Base-by-base conservation (phyloP, 805 yeast genomes). In the Blastobotrys muscicola region DNA sequence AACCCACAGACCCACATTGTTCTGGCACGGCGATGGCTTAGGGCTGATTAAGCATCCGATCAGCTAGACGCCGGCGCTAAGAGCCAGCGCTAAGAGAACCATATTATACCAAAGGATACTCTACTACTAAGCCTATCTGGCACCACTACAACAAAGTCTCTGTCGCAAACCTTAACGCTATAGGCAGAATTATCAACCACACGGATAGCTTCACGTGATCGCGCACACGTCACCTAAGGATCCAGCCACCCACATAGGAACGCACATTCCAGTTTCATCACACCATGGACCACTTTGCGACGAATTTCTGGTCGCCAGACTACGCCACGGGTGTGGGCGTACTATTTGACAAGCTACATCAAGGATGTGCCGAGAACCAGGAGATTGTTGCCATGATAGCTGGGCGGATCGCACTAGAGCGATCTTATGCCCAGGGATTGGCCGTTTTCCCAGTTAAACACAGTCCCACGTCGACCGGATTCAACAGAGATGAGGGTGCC, bases 281-380 rank as follows among this genome's bases (percentile, higher is more conserved):
- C 13, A 36, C 9, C 11, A 12, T 13, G 36, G 12, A n/a, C 29
- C 13, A 16, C 11, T 54, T 61, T 44, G 51, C 48, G 30, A 47
- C 53, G 30, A 39, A 49, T 31, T 63, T 63, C 50, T 60, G 66
- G 66, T 47, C 66, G 7, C 59, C 57, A 36, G 67, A 60, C 49
- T 59, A 63, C 43, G 33, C 44, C 26, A 38, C 56, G 29, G 71
- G 71, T 7, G 50, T 66, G 13, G 49, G 52, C 20, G 56, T 62
- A 30, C 55, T 67, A 29, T 53, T 62, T 41, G 57, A 48, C 38
- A 64, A 65, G 42, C 54, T 66, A 39, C 47, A 45, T 15, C 62
- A 61, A 50, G 92, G 94, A 0, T 69, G 81, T 43, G 69, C 66
- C 29, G 94, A 85, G 59, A 80, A 81, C 58, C 75, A 74, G 32